Evolutionary conservation across 176 grass and related monocot species (phyloP).

Genomic region (Eremochloa ophiuroides): DNA sequence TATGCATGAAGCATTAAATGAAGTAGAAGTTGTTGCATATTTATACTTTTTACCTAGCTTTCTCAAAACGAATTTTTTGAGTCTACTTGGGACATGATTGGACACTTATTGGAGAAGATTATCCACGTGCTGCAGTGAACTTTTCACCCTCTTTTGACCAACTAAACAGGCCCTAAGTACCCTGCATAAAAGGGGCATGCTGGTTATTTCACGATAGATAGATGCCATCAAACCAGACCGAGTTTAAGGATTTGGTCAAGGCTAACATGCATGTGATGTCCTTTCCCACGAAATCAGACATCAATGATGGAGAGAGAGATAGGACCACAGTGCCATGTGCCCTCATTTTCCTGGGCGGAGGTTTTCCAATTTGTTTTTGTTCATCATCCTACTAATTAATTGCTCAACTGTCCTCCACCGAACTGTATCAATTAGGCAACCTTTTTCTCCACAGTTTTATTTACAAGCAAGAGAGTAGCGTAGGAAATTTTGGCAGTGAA

Average conservation of each 20-base stretch:
- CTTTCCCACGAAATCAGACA: background rate
- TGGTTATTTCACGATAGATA: background rate
- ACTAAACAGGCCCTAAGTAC: no score
- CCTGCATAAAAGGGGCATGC: background rate
- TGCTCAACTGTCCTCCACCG: slow-evolving; percentile 31
- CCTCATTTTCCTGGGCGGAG: background rate
- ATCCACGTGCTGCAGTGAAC: no score
- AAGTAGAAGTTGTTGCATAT: no score
- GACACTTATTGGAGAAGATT: no score
- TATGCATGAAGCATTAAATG: no score
- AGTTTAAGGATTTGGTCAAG: slow-evolving; percentile 22
- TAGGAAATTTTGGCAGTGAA: background rate
- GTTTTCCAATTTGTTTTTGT: background rate
- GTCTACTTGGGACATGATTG: no score
- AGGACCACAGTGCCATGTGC: slow-evolving; percentile 40
- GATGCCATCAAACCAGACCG: background rate
- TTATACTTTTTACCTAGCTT: no score
- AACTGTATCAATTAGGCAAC: background rate
- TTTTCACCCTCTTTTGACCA: no score
- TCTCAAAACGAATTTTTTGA: no score
- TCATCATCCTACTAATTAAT: background rate
- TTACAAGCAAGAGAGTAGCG: background rate
- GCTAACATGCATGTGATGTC: slow-evolving; percentile 10
- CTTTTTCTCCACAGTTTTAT: background rate
- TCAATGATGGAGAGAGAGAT: background rate